These are phyloP conservation scores for Picea mariana DNA, from an alignment of 83 land plant genomes.

Conservation along the genomic window DNA sequence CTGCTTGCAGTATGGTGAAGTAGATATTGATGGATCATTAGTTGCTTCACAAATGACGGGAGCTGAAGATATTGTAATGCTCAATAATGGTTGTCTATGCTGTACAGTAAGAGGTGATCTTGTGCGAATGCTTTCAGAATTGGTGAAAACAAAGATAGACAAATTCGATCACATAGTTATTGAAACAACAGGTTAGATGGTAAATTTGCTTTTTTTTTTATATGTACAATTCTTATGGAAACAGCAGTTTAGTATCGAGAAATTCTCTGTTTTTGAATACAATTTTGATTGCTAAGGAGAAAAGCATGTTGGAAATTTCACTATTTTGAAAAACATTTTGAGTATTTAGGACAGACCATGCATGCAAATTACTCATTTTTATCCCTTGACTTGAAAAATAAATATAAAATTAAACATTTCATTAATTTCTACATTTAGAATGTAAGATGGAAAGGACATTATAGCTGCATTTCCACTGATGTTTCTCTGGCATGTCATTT, in stretches of 20 bases:
- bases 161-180: conserved; percentile 95
- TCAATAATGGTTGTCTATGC: conserved; percentile 98
- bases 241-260: background rate
- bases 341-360: background rate
- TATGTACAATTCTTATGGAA: background rate
- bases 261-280: background rate
- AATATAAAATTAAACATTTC: background rate
- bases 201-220: conserved; percentile 4
- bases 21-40: conserved; percentile 96
- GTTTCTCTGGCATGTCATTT: no score
- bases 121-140: conserved; percentile 88
- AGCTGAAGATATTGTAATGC: conserved; percentile 95
- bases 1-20: conserved; percentile 71
- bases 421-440: background rate
- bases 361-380: background rate
- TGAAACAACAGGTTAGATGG: conserved; percentile 86
- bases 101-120: conserved; percentile 99
- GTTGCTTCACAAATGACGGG: conserved; percentile 86
- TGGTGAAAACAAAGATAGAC: conserved; percentile 79
- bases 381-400: background rate
- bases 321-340: background rate
- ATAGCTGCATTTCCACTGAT: background rate
- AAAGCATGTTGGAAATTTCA: background rate
- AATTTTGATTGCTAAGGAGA: background rate
- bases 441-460: background rate